These are phyloP conservation scores for Neocallimastix lanati DNA, from an alignment of 192 early-diverging fungal species.

Conservation along the genomic window DNA sequence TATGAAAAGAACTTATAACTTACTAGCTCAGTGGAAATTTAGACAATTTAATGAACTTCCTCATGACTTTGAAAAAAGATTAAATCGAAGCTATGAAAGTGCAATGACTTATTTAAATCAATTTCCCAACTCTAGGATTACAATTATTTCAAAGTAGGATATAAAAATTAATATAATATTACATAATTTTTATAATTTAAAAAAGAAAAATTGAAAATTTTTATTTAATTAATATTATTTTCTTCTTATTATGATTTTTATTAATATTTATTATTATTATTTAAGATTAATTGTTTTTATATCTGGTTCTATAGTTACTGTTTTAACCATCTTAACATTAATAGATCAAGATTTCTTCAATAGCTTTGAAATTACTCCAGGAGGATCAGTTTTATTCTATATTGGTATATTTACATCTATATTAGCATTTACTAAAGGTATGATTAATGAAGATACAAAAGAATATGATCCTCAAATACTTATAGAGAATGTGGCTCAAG, in stretches of 20 bases:
- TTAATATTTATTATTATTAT: not conserved
- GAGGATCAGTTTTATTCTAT: conserved; percentile 82
- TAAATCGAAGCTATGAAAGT: conserved; percentile 49
- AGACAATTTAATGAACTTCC: conserved; percentile 96
- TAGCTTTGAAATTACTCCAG: conserved; percentile 78
- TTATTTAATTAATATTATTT: too few relatives aligned
- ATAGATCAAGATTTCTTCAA: conserved; percentile 74
- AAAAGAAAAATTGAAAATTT: too few relatives aligned
- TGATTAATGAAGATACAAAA: conserved; percentile 64
- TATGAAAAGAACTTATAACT: conserved; percentile 62
- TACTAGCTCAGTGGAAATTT: conserved; percentile 79
- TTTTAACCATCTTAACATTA: conserved; percentile 61
- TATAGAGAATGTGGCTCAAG: conserved; percentile 58
- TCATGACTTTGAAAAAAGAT: conserved; percentile 61
- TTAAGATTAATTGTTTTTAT: conserved; percentile 73
- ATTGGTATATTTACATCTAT: conserved; percentile 72
- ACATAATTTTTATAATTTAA: too few relatives aligned
- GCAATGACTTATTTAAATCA: conserved; percentile 74
- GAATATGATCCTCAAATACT: conserved; percentile 64
- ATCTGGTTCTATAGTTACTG: conserved; percentile 69
- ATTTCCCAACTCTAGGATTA: conserved; percentile 69
- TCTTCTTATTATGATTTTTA: too few relatives aligned
- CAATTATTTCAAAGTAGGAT: conserved; percentile 46
- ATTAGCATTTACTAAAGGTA: conserved; percentile 56
- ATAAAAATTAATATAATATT: too few relatives aligned